Evolutionary conservation across 2,329 filamentous ascomycete genomes (phyloP).

Genomic region (Cladophialophora chaetospira): DNA sequence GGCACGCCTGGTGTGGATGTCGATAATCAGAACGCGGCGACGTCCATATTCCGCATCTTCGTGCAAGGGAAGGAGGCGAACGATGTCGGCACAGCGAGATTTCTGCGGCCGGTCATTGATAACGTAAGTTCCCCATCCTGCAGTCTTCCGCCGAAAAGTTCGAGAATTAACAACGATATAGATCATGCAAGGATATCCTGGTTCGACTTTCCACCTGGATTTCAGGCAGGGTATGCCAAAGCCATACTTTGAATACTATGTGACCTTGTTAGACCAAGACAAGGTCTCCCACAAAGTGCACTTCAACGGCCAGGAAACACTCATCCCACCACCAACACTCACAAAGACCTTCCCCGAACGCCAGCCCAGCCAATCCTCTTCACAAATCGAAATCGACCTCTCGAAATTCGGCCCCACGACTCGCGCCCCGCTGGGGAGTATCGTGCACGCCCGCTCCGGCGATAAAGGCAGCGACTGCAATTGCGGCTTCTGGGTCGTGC

Average conservation of each 20-base stretch:
- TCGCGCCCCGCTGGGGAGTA: slow-evolving; percentile 36
- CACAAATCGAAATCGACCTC: slow-evolving; percentile 29
- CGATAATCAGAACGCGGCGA: slow-evolving; percentile 46
- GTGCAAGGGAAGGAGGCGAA: slow-evolving; percentile 49
- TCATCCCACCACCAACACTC: slow-evolving; percentile 32
- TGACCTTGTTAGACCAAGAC: slow-evolving; percentile 34
- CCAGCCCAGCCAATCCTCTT: slow-evolving; percentile 31
- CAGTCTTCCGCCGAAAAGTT: too few relatives aligned
- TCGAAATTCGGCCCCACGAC: slow-evolving; percentile 36
- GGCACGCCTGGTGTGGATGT: slow-evolving; percentile 40
- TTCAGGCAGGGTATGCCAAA: slow-evolving; percentile 40
- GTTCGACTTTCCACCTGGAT: slow-evolving; percentile 41
- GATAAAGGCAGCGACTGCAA: slow-evolving; percentile 42
- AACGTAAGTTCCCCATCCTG: too few relatives aligned
- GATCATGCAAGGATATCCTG: slow-evolving; percentile 47
- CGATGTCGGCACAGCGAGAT: slow-evolving; percentile 38
- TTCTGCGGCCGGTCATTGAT: slow-evolving; percentile 41
- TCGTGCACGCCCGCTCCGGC: slow-evolving; percentile 41
- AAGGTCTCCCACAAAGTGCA: slow-evolving; percentile 37
- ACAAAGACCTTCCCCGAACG: slow-evolving; percentile 33
- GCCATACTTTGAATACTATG: slow-evolving; percentile 39
- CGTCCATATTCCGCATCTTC: slow-evolving; percentile 46
- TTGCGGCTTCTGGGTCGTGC: slow-evolving; percentile 41
- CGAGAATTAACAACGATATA: slow-evolving; percentile 39
- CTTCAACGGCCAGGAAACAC: slow-evolving; percentile 31